Percentiles rank a stretch among this genome's conserved stretches.
Conservation (phyloP, 495 filamentous ascomycete species). For the Aspergillus mulundensis region DNA sequence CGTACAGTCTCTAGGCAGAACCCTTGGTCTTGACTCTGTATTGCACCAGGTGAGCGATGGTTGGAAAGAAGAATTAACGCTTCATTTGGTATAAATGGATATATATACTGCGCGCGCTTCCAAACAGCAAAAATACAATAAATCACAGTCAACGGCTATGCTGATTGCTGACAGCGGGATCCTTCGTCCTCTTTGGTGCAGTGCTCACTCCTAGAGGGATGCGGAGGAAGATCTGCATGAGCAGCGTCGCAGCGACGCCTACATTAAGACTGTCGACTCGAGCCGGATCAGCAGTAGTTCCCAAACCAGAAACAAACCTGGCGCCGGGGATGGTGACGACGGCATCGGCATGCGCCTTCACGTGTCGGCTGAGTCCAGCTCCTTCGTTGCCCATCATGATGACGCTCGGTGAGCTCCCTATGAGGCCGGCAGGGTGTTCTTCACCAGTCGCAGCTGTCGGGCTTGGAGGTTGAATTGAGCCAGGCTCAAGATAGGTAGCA, state of each 20-base stretch:
- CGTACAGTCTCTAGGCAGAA: neutral
- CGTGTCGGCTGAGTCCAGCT: conserved; percentile 58
- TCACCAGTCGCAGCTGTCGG: neutral
- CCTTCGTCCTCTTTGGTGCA: too few relatives aligned
- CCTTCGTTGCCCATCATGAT: conserved; percentile 83
- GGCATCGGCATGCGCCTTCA: conserved; percentile 61
- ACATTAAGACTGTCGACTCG: conserved; percentile 79
- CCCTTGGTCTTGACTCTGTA: neutral
- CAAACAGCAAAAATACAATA: neutral
- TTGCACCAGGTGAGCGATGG: neutral
- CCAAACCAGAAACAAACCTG: conserved; percentile 28
- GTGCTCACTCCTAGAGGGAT: conserved; percentile 36
- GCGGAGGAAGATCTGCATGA: conserved; percentile 62
- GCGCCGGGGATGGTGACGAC: conserved; percentile 52
- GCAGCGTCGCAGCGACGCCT: conserved; percentile 72
- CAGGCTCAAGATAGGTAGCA: conserved; percentile 23
- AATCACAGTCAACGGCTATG: too few relatives aligned
- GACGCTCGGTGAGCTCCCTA: conserved; percentile 61
- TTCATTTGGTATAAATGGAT: neutral
- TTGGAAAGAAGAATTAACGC: neutral
- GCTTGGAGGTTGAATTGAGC: neutral
- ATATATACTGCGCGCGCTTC: neutral
- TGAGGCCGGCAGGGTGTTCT: conserved; percentile 1
- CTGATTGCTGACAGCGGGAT: too few relatives aligned
- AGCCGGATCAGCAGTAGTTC: conserved; percentile 37